Conservation (phyloP, 2,329 filamentous ascomycete species). For the Alternaria sp. region DNA sequence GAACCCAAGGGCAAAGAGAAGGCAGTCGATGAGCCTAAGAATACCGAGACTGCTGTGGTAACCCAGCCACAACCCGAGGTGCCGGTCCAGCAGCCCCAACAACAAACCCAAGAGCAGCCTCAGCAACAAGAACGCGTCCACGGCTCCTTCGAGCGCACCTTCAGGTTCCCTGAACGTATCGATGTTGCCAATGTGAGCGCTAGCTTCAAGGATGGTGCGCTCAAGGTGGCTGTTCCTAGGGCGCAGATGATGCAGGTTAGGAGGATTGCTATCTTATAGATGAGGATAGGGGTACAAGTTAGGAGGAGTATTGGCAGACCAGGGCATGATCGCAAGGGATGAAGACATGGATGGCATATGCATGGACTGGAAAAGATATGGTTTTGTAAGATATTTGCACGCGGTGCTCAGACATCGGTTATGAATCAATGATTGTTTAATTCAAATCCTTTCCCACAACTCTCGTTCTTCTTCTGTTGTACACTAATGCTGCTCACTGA, state of each 20-base stretch:
- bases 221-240: slow-evolving; percentile 71
- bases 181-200: slow-evolving; percentile 69
- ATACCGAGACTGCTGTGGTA: slow-evolving; percentile 22
- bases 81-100: slow-evolving; percentile 18
- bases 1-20: slow-evolving; percentile 41
- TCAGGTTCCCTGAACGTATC: slow-evolving; percentile 70
- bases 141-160: slow-evolving; percentile 72
- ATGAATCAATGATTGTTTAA: neutral
- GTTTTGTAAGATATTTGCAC: neutral
- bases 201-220: slow-evolving; percentile 68
- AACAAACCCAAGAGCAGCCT: slow-evolving; percentile 13
- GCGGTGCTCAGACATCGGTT: neutral
- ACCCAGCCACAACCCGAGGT: slow-evolving; percentile 27
- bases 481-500: neutral
- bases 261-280: slow-evolving; percentile 40
- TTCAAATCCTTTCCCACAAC: neutral
- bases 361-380: neutral
- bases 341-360: neutral
- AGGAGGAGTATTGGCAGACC: neutral
- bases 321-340: neutral
- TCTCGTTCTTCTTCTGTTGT: neutral
- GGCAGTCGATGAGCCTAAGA: slow-evolving; percentile 21
- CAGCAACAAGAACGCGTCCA: slow-evolving; percentile 62
- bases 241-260: slow-evolving; percentile 45
- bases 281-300: neutral